Conservation (phyloP, 441 rosid species). For the Populus trichocarpa region DNA sequence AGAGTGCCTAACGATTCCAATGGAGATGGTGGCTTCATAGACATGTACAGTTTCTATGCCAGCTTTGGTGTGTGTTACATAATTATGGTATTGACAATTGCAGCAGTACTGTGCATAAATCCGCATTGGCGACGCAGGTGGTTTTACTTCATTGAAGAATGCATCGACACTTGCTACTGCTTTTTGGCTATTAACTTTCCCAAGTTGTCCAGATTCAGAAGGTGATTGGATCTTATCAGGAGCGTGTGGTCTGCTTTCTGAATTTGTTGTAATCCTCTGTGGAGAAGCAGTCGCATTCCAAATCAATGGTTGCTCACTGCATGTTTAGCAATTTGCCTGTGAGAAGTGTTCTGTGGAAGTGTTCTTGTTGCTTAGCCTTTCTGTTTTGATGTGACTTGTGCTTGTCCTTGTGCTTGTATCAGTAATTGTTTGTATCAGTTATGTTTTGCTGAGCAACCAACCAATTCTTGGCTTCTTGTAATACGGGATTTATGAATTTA, state of each 20-base stretch:
- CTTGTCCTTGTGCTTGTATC: neutral
- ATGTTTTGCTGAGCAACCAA: neutral
- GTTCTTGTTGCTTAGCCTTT: neutral
- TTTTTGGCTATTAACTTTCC: neutral
- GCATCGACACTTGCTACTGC: neutral
- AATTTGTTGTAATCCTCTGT: neutral
- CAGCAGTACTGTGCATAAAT: conserved; percentile 13
- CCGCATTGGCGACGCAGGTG: conserved; percentile 15
- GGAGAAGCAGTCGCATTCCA: neutral
- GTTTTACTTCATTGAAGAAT: too few relatives aligned
- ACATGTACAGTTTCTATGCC: neutral
- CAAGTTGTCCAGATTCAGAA: neutral
- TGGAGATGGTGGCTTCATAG: neutral
- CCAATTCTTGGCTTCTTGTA: neutral
- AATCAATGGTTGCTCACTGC: neutral
- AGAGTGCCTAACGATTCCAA: too few relatives aligned
- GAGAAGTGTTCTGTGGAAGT: neutral
- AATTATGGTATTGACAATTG: neutral
- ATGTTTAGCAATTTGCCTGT: neutral
- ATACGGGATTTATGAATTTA: neutral
- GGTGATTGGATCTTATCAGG: neutral
- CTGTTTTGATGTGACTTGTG: neutral
- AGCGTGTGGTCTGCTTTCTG: neutral
- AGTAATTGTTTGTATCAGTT: neutral
- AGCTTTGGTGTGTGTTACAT: conserved; percentile 5